Conservation (phyloP, 2,329 filamentous ascomycete species). For the Rhinocladiella similis region DNA sequence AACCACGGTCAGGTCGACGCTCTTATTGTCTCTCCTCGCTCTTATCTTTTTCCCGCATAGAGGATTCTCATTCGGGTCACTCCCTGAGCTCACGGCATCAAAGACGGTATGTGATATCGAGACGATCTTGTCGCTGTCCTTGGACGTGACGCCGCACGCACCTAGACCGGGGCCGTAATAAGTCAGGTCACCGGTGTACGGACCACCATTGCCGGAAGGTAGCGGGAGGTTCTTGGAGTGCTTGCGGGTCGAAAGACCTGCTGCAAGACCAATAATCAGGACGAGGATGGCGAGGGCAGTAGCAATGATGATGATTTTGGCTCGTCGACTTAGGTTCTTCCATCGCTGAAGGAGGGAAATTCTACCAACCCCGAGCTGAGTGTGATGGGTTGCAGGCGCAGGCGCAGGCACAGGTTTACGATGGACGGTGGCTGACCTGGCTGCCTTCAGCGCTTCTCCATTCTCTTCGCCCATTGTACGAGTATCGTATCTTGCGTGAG, state of each 20-base stretch:
- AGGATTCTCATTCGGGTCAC: conserved; percentile 64
- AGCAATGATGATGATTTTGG: conserved; percentile 21
- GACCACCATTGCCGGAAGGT: conserved; percentile 49
- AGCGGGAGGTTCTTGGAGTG: conserved; percentile 48
- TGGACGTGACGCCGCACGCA: conserved; percentile 64
- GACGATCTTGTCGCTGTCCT: conserved; percentile 59
- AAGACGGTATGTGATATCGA: conserved; percentile 68
- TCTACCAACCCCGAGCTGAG: neutral
- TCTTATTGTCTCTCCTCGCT: conserved; percentile 54
- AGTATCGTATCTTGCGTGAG: neutral
- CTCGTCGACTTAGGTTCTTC: conserved; percentile 15
- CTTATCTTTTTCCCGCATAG: conserved; percentile 69
- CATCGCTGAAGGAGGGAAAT: conserved; percentile 16
- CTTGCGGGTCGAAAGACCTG: conserved; percentile 24
- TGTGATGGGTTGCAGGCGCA: conserved; percentile 10
- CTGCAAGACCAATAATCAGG: conserved; percentile 27
- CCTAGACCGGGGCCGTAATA: conserved; percentile 69
- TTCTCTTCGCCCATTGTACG: conserved; percentile 15
- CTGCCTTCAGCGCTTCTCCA: conserved; percentile 13
- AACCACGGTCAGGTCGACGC: conserved; percentile 64
- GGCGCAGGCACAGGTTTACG: conserved; percentile 22
- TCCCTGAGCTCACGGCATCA: conserved; percentile 55
- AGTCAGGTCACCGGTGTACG: conserved; percentile 65
- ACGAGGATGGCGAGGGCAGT: conserved; percentile 17
- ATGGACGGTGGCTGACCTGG: conserved; percentile 14